Percentiles rank a stretch among this genome's conserved stretches.
Evolutionary conservation across 495 filamentous ascomycete species (phyloP).

Genomic region (Penicillium nucicola): DNA sequence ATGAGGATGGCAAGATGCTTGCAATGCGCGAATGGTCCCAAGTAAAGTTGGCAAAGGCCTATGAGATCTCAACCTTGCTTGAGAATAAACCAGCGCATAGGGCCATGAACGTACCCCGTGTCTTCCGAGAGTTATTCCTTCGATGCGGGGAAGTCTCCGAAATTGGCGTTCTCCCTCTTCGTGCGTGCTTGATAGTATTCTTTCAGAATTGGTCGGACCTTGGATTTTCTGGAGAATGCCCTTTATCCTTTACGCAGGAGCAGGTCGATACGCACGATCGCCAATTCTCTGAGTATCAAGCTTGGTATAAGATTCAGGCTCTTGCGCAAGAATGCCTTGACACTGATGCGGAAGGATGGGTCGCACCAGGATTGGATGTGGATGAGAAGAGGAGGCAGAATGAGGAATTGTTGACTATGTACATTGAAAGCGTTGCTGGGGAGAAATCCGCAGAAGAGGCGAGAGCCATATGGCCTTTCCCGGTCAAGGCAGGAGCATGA

Average conservation of each 20-base stretch:
- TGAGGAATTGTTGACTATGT: constrained; percentile 25
- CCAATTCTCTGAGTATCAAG: constrained; percentile 28
- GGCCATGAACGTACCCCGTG: constrained; percentile 25
- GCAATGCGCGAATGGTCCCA: constrained; percentile 22
- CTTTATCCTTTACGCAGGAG: constrained; percentile 26
- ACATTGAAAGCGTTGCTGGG: constrained; percentile 22
- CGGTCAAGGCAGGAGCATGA: background rate
- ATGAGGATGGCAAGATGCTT: constrained; percentile 18
- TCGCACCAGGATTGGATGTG: constrained; percentile 31
- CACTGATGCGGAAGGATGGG: constrained; percentile 39
- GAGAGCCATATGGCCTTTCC: constrained; percentile 32
- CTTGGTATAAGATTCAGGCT: constrained; percentile 26
- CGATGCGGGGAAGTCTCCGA: constrained; percentile 29
- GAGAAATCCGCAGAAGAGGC: constrained; percentile 27
- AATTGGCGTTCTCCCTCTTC: constrained; percentile 31
- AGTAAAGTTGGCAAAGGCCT: constrained; percentile 30
- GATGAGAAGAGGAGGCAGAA: constrained; percentile 25
- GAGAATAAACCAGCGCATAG: constrained; percentile 25
- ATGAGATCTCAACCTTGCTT: constrained; percentile 29
- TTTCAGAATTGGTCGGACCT: constrained; percentile 27
- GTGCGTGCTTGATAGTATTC: constrained; percentile 32
- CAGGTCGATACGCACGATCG: constrained; percentile 24
- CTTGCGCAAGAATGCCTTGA: constrained; percentile 32
- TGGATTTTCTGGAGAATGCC: constrained; percentile 25
- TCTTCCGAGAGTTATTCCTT: constrained; percentile 35